Base-by-base conservation (phyloP, 1,284 basidiomycete genomes). In the Sporisorium sorghi region DNA sequence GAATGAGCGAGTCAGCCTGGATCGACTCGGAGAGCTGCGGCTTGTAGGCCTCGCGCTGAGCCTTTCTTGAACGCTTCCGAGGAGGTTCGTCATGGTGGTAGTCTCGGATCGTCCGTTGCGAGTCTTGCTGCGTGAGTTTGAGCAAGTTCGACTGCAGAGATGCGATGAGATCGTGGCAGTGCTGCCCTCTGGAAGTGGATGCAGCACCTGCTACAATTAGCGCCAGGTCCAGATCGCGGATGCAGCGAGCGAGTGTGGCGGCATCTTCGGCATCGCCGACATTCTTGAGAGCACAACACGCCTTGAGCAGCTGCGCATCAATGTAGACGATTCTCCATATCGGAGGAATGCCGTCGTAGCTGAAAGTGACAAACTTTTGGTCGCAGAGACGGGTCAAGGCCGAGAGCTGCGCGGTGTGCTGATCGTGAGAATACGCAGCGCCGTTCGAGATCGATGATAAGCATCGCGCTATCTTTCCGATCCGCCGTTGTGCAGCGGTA, bases 201-300 rank as follows among this genome's bases (percentile, higher is more conserved):
- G 51, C 52, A 26, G 66, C 89, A 1, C 94, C 94, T 9, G 93
- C 91, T 46, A 96, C 87, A 73, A 97, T 90, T 72, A 96, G 90
- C 1, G 91, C 90, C 76, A 87, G 87, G 81, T 98, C 95, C 30
- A 97, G 86, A 14, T 87, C 85, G 6, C 86, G 85, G 37, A 96
- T 64, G 48, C 57, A 57, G 2, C 23, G 44, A n/a, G 23, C 17
- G 1, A 60, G 48, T n/a, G 1, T 19, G 3, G 6, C 40, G 17
- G 15, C 11, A 9, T 43, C 33, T 10, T 35, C 15, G n/a, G 21
- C 21, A n/a, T 21, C 21, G 3, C 12, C 49, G 15, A 1, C 10
- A 21, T 17, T 14, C 12, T 19, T 50, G 37, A 76, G 52, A 10
- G 35, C 42, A 12, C 40, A 49, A 35, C 59, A 68, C 17, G 72